phyloP scores from a whole-genome alignment of 2,329 filamentous ascomycete genomes.

The Aphanoascus verrucosus region DNA sequence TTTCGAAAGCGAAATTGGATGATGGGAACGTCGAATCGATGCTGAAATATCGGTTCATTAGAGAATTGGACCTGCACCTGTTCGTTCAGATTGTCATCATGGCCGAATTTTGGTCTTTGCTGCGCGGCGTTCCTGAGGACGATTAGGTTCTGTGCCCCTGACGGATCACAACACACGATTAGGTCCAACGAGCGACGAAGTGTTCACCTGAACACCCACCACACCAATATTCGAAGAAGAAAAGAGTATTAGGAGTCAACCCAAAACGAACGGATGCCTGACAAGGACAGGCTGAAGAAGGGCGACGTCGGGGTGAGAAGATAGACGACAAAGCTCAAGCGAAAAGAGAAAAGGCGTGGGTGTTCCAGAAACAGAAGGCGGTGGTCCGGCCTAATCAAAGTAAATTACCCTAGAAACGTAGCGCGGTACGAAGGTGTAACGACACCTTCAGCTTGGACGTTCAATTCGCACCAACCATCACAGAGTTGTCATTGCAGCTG shows the following conservation, averaged over 20 bases:
- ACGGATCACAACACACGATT: slow-evolving; percentile 2
- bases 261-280: slow-evolving; percentile 6
- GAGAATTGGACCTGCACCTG: not conserved
- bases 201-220: not conserved
- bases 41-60: not conserved
- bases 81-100: not conserved
- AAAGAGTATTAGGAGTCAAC: slow-evolving; percentile 5
- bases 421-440: no score
- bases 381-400: no score
- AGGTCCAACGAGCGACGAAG: slow-evolving; percentile 12
- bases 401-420: no score
- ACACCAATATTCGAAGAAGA: slow-evolving; percentile 14
- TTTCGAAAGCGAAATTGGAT: slow-evolving; percentile 2
- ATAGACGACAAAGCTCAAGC: not conserved
- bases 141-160: slow-evolving; percentile 7
- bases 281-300: not conserved
- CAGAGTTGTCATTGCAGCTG: no score
- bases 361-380: no score
- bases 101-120: not conserved
- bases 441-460: no score
- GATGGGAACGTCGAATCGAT: not conserved
- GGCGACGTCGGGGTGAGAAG: not conserved
- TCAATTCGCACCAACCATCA: no score
- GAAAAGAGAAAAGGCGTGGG: not conserved
- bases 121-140: not conserved